These are phyloP conservation scores for Fusarium tupiense DNA, from an alignment of 2,329 filamentous ascomycete species.

Conservation along the genomic window DNA sequence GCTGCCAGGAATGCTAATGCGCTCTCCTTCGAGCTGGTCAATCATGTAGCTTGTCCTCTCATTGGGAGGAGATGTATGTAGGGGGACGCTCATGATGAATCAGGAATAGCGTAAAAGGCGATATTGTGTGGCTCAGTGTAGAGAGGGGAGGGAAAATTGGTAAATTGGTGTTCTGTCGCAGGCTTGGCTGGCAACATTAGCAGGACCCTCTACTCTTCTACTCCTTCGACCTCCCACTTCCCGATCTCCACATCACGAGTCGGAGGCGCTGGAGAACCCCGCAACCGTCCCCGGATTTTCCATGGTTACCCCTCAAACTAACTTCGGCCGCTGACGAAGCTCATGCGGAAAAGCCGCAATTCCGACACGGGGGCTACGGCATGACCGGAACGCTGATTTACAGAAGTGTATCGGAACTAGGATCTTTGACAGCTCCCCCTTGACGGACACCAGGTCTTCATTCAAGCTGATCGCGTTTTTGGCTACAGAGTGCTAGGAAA, in stretches of 20 bases:
- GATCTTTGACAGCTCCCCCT: background rate
- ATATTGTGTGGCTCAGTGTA: background rate
- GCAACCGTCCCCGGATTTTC: background rate
- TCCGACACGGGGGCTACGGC: background rate
- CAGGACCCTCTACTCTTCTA: background rate
- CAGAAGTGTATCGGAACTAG: background rate
- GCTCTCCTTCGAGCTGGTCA: slow-evolving; percentile 60
- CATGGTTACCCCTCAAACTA: background rate
- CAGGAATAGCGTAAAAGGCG: background rate
- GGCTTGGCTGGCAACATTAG: background rate
- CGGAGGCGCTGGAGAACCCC: background rate
- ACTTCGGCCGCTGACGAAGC: background rate
- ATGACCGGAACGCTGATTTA: background rate
- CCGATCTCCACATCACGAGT: background rate
- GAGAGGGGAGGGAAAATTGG: too few species aligned
- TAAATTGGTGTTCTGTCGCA: background rate
- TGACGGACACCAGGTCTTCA: background rate
- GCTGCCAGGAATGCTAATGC: slow-evolving; percentile 61
- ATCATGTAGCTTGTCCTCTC: slow-evolving; percentile 55
- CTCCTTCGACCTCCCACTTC: background rate
- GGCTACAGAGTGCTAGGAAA: background rate
- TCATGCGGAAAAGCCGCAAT: background rate
- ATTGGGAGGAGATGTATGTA: slow-evolving; percentile 48
- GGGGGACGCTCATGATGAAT: slow-evolving; percentile 46
- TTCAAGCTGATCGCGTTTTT: too few species aligned